These are phyloP conservation scores for Aphelidium insulamus DNA, from an alignment of 371 early-diverging fungal species.

Conservation along the genomic window DNA sequence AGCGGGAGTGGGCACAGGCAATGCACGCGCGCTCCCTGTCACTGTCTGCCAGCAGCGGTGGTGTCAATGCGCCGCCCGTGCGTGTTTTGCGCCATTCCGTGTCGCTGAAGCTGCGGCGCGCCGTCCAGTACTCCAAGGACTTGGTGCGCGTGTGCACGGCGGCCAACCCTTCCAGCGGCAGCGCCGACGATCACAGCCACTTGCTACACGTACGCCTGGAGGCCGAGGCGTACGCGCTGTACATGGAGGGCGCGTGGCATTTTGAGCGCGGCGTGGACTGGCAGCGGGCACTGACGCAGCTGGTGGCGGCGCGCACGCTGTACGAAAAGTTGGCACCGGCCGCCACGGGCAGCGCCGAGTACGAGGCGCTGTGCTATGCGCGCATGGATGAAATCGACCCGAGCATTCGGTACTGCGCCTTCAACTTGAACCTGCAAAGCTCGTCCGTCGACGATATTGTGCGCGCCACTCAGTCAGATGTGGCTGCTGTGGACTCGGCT, in stretches of 20 bases:
- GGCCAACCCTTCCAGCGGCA: no score
- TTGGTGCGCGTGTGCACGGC: constrained; percentile 25
- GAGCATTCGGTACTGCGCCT: constrained; percentile 55
- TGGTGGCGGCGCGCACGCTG: constrained; percentile 33
- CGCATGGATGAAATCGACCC: constrained; percentile 56
- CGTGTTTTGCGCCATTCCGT: constrained; percentile 59
- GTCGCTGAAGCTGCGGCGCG: constrained; percentile 47
- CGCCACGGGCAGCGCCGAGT: constrained; percentile 25
- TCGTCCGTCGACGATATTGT: constrained; percentile 6
- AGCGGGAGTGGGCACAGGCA: not conserved
- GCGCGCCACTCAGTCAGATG: constrained; percentile 6
- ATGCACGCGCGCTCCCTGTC: not conserved
- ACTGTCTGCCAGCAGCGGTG: not conserved
- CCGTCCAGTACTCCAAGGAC: constrained; percentile 21
- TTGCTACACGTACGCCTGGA: no score
- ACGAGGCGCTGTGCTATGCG: constrained; percentile 29
- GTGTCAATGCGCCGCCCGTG: constrained; percentile 26
- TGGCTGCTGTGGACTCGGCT: constrained; percentile 20
- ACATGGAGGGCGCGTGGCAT: constrained; percentile 35
- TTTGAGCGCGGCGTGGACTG: constrained; percentile 48
- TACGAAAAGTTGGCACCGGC: constrained; percentile 35
- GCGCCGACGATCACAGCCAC: no score
- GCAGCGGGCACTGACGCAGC: constrained; percentile 35
- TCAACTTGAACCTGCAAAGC: constrained; percentile 28
- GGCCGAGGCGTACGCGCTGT: constrained; percentile 36